Evolutionary conservation across 805 yeast genomes (phyloP).

Genomic region (Candida coleopterorum): DNA sequence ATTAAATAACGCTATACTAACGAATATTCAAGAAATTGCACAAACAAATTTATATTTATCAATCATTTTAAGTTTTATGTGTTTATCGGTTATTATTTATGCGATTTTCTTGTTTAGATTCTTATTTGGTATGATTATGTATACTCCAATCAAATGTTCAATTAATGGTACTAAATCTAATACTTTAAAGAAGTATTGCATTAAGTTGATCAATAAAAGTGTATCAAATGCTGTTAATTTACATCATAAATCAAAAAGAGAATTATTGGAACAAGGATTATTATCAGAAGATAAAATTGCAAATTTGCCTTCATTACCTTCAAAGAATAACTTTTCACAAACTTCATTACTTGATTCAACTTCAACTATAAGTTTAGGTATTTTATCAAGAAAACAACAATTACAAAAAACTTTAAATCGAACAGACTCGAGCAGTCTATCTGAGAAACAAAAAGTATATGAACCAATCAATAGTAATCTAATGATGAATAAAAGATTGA

Average conservation of each 20-base stretch:
- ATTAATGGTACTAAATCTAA: slow-evolving; percentile 32
- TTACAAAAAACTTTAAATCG: background rate
- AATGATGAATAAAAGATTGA: background rate
- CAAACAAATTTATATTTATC: slow-evolving; percentile 59
- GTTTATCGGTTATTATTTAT: slow-evolving; percentile 73
- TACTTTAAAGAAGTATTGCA: slow-evolving; percentile 58
- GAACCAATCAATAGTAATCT: background rate
- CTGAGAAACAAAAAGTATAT: background rate
- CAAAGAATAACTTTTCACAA: background rate
- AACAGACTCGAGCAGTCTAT: background rate
- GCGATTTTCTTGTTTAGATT: slow-evolving; percentile 57
- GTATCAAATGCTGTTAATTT: slow-evolving; percentile 48
- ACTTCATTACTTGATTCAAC: background rate
- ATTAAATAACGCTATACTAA: slow-evolving; percentile 36
- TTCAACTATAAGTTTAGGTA: slow-evolving; percentile 3
- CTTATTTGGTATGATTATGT: slow-evolving; percentile 47
- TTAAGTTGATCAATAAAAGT: slow-evolving; percentile 51
- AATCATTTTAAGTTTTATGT: slow-evolving; percentile 69
- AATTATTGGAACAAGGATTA: slow-evolving; percentile 24
- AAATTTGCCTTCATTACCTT: slow-evolving; percentile 17
- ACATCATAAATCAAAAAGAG: slow-evolving; percentile 32
- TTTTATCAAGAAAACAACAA: slow-evolving; percentile 1
- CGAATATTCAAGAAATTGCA: slow-evolving; percentile 55
- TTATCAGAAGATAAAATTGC: slow-evolving; percentile 20
- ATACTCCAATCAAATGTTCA: slow-evolving; percentile 42